These are phyloP conservation scores for Aspergillus ruber DNA, from an alignment of 2,329 filamentous ascomycete species.

Conservation along the genomic window DNA sequence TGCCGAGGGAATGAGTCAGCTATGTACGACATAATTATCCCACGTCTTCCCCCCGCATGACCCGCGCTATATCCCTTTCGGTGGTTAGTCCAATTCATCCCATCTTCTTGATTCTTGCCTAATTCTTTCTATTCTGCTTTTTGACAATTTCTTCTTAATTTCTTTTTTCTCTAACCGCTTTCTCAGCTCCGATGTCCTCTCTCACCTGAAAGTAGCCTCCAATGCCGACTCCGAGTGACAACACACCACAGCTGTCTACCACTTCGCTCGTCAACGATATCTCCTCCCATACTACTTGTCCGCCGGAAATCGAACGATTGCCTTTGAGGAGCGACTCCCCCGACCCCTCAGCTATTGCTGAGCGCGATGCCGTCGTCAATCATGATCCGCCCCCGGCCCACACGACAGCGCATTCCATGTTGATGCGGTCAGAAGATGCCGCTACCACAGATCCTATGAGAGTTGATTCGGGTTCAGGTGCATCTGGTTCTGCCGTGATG, in stretches of 20 bases:
- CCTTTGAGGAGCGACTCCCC: conserved; percentile 27
- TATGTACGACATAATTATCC: no score
- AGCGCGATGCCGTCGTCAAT: conserved; percentile 23
- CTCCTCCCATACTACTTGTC: conserved; percentile 44
- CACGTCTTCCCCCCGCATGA: conserved; percentile 1
- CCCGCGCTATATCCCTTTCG: not conserved
- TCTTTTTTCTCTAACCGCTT: not conserved
- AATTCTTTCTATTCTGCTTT: not conserved
- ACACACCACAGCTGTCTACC: conserved; percentile 36
- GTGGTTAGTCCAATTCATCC: not conserved
- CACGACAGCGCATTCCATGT: conserved; percentile 17
- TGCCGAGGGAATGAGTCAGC: no score
- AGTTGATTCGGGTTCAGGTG: conserved; percentile 14
- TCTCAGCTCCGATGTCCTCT: conserved; percentile 28
- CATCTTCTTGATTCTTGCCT: conserved; percentile 2
- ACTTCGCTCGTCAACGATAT: conserved; percentile 39
- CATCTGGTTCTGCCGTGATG: conserved; percentile 4
- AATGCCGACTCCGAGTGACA: conserved; percentile 48
- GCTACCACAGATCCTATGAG: conserved; percentile 18
- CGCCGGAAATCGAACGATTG: conserved; percentile 39
- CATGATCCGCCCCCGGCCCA: conserved; percentile 19
- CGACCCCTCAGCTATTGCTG: conserved; percentile 16
- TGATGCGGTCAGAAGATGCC: conserved; percentile 23
- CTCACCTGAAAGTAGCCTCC: conserved; percentile 26
- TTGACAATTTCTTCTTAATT: not conserved